Percentiles rank a stretch among this genome's conserved stretches.
Evolutionary conservation across 2,329 filamentous ascomycete genomes (phyloP).

Genomic region (Pestalotiopsis fici): DNA sequence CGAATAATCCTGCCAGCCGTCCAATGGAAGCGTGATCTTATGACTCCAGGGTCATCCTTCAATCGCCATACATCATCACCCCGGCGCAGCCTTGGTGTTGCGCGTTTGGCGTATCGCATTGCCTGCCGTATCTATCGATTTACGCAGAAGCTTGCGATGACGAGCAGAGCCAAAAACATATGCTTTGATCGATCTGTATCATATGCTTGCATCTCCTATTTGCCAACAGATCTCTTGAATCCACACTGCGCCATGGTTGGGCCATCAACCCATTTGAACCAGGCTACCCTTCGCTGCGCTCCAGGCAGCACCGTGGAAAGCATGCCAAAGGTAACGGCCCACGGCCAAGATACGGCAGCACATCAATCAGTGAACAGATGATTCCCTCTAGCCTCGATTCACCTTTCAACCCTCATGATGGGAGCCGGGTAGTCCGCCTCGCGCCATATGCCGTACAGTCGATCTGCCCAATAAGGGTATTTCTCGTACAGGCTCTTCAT

Average conservation of each 20-base stretch:
- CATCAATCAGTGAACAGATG: slow-evolving; percentile 12
- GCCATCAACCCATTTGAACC: neutral
- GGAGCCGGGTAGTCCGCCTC: slow-evolving; percentile 13
- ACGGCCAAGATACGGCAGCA: neutral
- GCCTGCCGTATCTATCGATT: too few species aligned
- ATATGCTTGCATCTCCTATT: neutral
- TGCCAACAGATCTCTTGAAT: neutral
- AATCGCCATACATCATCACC: too few species aligned
- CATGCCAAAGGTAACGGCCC: neutral
- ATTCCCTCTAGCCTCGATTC: slow-evolving; percentile 10
- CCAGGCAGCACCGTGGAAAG: neutral
- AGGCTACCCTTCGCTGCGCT: neutral
- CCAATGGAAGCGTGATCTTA: too few species aligned
- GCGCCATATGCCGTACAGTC: slow-evolving; percentile 7
- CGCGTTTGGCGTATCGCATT: too few species aligned
- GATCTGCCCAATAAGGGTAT: slow-evolving; percentile 10
- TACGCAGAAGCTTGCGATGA: too few species aligned
- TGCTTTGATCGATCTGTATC: neutral
- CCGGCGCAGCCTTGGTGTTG: too few species aligned
- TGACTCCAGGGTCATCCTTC: too few species aligned
- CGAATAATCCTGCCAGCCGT: too few species aligned
- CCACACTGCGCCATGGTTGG: neutral
- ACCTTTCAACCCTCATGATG: slow-evolving; percentile 8
- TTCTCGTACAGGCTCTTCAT: slow-evolving; percentile 6
- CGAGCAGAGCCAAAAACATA: too few species aligned